A percentile compares a stretch with the other conserved stretches of the same genome.
These are phyloP conservation scores for Clarkia xantiana DNA, from an alignment of 345 rosid genomes.

Conservation along the genomic window DNA sequence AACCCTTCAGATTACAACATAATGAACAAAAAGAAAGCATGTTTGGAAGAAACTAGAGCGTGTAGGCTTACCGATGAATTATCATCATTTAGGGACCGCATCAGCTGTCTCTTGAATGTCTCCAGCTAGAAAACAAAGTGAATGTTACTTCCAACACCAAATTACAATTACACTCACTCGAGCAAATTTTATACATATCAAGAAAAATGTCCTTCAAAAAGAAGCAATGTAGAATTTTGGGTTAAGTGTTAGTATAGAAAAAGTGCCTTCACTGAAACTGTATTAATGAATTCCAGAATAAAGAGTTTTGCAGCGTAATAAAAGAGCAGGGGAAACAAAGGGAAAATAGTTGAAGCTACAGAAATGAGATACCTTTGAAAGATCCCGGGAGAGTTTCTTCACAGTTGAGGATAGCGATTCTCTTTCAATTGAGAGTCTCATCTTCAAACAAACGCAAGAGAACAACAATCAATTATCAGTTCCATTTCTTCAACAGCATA, in stretches of 20 bases:
- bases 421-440: constrained; percentile 55
- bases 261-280: too few relatives aligned
- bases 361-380: constrained; percentile 38
- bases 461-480: constrained; percentile 8
- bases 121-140: constrained; percentile 39
- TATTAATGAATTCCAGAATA: too few relatives aligned
- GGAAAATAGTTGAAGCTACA: too few relatives aligned
- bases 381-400: constrained; percentile 78
- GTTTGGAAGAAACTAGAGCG: background rate
- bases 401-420: constrained; percentile 60
- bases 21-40: constrained; percentile 1
- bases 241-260: background rate
- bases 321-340: too few relatives aligned
- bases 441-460: constrained; percentile 24
- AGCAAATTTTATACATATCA: background rate
- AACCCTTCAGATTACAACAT: constrained; percentile 2
- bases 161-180: too few relatives aligned
- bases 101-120: constrained; percentile 78
- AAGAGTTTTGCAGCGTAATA: too few relatives aligned
- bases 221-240: too few relatives aligned
- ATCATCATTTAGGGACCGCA: constrained; percentile 80
- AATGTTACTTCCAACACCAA: background rate
- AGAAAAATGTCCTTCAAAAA: background rate
- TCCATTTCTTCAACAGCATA: background rate
- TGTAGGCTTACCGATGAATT: constrained; percentile 44